Evolutionary conservation across 495 filamentous ascomycete species (phyloP), one percentile per base, ranked within the genome.

Genomic region (Hyphodiscus hymeniophilus): DNA sequence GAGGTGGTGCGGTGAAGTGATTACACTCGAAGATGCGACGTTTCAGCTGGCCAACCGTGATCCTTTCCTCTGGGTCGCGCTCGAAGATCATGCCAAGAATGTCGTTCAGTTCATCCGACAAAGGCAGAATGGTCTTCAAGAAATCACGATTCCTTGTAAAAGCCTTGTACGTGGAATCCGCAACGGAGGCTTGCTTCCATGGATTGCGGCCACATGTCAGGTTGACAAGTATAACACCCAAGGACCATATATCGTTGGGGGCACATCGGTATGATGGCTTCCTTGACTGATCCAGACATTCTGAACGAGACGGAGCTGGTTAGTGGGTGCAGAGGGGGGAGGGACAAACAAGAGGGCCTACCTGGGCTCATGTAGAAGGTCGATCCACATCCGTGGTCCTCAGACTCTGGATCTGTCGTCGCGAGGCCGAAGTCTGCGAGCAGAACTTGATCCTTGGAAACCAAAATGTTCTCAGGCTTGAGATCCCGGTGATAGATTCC

Each of bases 361-460:
- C 92, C 92, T 78, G 92, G 92, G 48, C 85, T 91, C 94, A 97
- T 97, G 71, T 99, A 97, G 63, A 99, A 97, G 12, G 92, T 97
- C 15, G 91, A 96, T 41, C 92, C 92, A 65, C 94, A 99, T 47
- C 94, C 94, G 66, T 94, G 96, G 65, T 99, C 92, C 51, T 89
- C 82, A 50, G 91, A 94, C 50, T 81, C 69, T 45, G 81, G 75
- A 48, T 91, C 87, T 24, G 78, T 77, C 18, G 88, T 97, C 35
- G 92, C 92, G 32, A 97, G 76, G 60, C 94, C 92, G 73, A 99
- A 99, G 64, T 97, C 92, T 52, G 94, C 92, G 44, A 99, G 77
- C 68, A 97, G 95, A 57, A 95, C 87, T 20, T 87, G 90, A 66
- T 81, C 76, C 68, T 94, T 82, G 51, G 85, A 85, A 47, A 97